Percentiles rank a stretch among this genome's conserved stretches.
Conservation (phyloP, 2,329 filamentous ascomycete species). For the Alternaria incomplexa region DNA sequence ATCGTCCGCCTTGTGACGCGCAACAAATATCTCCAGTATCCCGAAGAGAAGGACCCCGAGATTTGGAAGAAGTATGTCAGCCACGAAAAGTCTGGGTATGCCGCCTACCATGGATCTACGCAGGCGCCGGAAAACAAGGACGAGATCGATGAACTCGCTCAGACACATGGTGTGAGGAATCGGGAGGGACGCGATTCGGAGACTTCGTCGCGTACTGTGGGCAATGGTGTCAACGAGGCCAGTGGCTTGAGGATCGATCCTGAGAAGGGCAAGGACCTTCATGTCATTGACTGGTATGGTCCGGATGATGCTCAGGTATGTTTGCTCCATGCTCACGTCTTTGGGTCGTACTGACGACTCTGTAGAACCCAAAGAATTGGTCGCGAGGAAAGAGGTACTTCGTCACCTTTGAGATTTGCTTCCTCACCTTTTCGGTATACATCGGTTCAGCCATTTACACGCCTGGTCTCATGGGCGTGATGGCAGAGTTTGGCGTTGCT, state of each 20-base stretch:
- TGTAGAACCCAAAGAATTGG: slow-evolving; percentile 57
- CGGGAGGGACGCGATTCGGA: slow-evolving; percentile 15
- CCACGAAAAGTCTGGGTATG: slow-evolving; percentile 56
- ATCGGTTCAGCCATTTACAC: slow-evolving; percentile 60
- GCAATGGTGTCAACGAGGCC: slow-evolving; percentile 34
- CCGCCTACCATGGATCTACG: slow-evolving; percentile 54
- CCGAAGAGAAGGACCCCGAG: slow-evolving; percentile 56
- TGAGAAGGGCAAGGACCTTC: slow-evolving; percentile 59
- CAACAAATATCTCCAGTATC: slow-evolving; percentile 50
- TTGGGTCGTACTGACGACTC: background rate
- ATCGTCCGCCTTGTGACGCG: slow-evolving; percentile 51
- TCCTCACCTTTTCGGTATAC: slow-evolving; percentile 61
- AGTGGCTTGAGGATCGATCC: slow-evolving; percentile 55
- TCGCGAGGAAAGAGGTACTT: slow-evolving; percentile 51
- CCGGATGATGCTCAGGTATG: slow-evolving; percentile 52
- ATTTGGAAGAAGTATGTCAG: slow-evolving; percentile 59
- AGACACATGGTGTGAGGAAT: slow-evolving; percentile 13
- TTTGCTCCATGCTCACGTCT: background rate
- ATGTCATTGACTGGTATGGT: slow-evolving; percentile 60
- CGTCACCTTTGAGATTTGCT: slow-evolving; percentile 55
- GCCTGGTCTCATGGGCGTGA: slow-evolving; percentile 53
- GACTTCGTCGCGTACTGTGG: slow-evolving; percentile 20
- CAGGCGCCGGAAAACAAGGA: slow-evolving; percentile 37
- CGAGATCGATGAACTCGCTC: slow-evolving; percentile 32
- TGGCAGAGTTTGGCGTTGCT: slow-evolving; percentile 59